A percentile compares a stretch with the other conserved stretches of the same genome.
Conservation (phyloP, 495 filamentous ascomycete species). For the Amphirosellinia nigrospora region DNA sequence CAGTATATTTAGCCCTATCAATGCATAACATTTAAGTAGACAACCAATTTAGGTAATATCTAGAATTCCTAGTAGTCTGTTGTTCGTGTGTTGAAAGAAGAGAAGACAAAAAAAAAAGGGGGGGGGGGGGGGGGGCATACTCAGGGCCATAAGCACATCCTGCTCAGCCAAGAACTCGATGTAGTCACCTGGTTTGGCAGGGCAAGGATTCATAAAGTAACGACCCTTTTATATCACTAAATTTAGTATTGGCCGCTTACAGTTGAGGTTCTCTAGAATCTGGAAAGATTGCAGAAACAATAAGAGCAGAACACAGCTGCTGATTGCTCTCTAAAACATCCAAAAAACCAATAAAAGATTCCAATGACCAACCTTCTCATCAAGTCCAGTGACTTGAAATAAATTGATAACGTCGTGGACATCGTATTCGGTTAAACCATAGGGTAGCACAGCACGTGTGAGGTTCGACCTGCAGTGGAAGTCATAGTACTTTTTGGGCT, state of each 20-base stretch:
- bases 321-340: neutral
- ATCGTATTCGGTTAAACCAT: constrained; percentile 71
- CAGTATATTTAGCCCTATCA: neutral
- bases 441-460: constrained; percentile 69
- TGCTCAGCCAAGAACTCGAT: constrained; percentile 82
- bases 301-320: neutral
- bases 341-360: neutral
- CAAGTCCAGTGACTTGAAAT: constrained; percentile 79
- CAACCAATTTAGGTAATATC: neutral
- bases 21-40: neutral
- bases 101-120: constrained; percentile 47
- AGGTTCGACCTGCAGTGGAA: constrained; percentile 86
- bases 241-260: neutral
- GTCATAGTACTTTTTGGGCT: constrained; percentile 55
- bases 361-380: constrained; percentile 45
- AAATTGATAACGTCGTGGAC: constrained; percentile 84
- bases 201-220: constrained; percentile 79
- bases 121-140: constrained; percentile 47
- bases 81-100: constrained; percentile 1
- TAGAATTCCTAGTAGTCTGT: neutral
- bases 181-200: constrained; percentile 67
- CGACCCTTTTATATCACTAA: constrained; percentile 53
- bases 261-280: neutral
- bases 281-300: neutral
- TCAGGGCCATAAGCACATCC: constrained; percentile 75